phyloP scores from a whole-genome alignment of 2,329 filamentous ascomycete genomes.

The Nothophaeocryptopus gaeumannii region DNA sequence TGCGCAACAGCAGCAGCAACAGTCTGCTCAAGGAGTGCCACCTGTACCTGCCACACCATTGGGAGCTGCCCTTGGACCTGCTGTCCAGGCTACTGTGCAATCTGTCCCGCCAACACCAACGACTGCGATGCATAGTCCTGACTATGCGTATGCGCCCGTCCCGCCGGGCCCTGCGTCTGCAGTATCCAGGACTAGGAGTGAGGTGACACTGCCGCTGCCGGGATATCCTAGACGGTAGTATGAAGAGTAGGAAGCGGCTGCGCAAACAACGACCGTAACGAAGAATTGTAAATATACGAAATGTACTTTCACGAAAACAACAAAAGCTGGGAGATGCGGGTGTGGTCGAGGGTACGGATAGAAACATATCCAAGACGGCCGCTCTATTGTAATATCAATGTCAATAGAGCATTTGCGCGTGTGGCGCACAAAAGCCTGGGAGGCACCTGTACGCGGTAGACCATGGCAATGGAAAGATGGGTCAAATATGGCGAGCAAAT shows the following conservation, averaged over 20 bases:
- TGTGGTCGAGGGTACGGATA: too few relatives aligned
- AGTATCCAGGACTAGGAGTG: conserved; percentile 4
- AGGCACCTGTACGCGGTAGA: too few relatives aligned
- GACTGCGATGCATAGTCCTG: conserved; percentile 15
- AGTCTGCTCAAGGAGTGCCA: conserved; percentile 36
- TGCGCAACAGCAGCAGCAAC: conserved; percentile 12
- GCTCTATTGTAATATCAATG: too few relatives aligned
- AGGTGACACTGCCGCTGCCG: conserved; percentile 10
- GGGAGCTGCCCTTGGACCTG: conserved; percentile 83
- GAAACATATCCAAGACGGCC: too few relatives aligned
- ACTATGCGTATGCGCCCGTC: conserved; percentile 19
- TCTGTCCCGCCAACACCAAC: conserved; percentile 19
- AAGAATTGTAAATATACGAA: too few relatives aligned
- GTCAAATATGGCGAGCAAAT: conserved; percentile 3
- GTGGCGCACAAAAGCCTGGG: too few relatives aligned
- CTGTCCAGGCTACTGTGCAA: conserved; percentile 77
- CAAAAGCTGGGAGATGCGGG: too few relatives aligned
- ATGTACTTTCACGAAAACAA: too few relatives aligned
- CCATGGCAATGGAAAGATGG: neutral
- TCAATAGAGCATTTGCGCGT: too few relatives aligned
- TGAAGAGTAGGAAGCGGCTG: too few relatives aligned
- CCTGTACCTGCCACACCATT: conserved; percentile 80
- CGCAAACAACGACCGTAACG: too few relatives aligned
- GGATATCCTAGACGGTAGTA: conserved; percentile 10
- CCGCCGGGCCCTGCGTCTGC: conserved; percentile 2